Percentiles rank a stretch among this genome's conserved stretches.
Evolutionary conservation across 2,329 filamentous ascomycete genomes (phyloP).

Genomic region (Leptosphaerulina australis): DNA sequence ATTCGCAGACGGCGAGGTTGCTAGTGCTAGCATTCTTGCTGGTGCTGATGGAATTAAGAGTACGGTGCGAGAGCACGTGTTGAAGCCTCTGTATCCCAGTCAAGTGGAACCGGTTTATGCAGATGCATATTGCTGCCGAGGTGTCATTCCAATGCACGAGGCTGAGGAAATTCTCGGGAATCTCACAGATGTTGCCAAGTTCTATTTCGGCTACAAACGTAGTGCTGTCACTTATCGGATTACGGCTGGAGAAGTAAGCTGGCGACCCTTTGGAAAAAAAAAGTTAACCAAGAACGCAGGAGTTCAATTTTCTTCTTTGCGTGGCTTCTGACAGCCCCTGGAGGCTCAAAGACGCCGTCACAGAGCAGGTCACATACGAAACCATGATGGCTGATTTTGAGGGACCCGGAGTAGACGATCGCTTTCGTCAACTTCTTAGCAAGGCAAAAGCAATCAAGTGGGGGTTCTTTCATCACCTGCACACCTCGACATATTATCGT

Average conservation of each 20-base stretch:
- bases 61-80: constrained; percentile 27
- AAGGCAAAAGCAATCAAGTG: constrained; percentile 31
- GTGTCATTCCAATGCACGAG: constrained; percentile 43
- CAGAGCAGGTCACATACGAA: constrained; percentile 25
- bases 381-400: constrained; percentile 35
- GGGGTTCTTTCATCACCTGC: constrained; percentile 34
- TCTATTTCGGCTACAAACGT: constrained; percentile 32
- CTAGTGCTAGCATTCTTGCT: constrained; percentile 46
- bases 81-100: constrained; percentile 23
- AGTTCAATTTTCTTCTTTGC: constrained; percentile 13
- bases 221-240: constrained; percentile 36
- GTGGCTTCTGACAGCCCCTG: background rate
- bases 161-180: constrained; percentile 48
- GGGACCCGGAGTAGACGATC: constrained; percentile 16
- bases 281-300: background rate
- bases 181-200: constrained; percentile 38
- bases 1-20: constrained; percentile 47
- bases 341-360: constrained; percentile 8
- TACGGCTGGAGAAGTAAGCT: constrained; percentile 21
- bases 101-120: constrained; percentile 33
- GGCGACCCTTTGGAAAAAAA: constrained; percentile 11
- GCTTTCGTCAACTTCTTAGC: constrained; percentile 22
- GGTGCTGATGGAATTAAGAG: constrained; percentile 58
- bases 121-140: constrained; percentile 36
- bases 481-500: constrained; percentile 33